These are phyloP conservation scores for Colletotrichum simmondsii DNA, from an alignment of 2,329 filamentous ascomycete genomes.

Conservation along the genomic window DNA sequence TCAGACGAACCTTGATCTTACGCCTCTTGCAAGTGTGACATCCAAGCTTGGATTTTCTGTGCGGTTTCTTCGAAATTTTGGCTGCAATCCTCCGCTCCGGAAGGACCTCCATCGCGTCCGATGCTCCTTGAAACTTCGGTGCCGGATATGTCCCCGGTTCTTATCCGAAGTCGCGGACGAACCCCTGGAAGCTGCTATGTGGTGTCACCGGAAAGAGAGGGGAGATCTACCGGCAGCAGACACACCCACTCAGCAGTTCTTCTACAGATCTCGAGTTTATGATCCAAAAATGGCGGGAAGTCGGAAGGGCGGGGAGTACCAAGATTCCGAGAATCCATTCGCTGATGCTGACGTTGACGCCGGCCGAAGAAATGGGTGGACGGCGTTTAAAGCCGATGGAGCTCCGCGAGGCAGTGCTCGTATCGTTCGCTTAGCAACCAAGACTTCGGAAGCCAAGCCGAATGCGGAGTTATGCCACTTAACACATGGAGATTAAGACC, in stretches of 20 bases:
- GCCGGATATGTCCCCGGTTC: not conserved
- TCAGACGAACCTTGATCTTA: constrained; percentile 55
- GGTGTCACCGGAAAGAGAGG: not conserved
- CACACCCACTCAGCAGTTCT: not conserved
- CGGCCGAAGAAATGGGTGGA: not conserved
- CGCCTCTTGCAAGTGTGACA: constrained; percentile 66
- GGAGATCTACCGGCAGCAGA: not conserved
- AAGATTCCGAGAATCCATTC: not conserved
- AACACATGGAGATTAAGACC: too few species aligned
- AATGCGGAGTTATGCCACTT: not conserved
- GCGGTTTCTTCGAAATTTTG: constrained; percentile 55
- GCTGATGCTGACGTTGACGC: not conserved
- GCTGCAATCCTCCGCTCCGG: not conserved
- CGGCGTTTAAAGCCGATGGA: constrained; percentile 1
- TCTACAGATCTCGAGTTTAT: not conserved
- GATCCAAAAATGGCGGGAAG: not conserved
- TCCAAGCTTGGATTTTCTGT: constrained; percentile 64
- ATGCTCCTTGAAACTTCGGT: not conserved
- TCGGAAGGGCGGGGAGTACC: not conserved
- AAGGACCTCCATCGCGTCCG: not conserved
- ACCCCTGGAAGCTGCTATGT: not conserved
- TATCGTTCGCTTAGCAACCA: constrained; percentile 15
- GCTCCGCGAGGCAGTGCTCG: constrained; percentile 17
- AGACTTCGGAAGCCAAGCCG: not conserved
- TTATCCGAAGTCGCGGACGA: not conserved